Base-by-base conservation (phyloP, 2,329 filamentous ascomycete genomes). In the Orbilia oligospora region DNA sequence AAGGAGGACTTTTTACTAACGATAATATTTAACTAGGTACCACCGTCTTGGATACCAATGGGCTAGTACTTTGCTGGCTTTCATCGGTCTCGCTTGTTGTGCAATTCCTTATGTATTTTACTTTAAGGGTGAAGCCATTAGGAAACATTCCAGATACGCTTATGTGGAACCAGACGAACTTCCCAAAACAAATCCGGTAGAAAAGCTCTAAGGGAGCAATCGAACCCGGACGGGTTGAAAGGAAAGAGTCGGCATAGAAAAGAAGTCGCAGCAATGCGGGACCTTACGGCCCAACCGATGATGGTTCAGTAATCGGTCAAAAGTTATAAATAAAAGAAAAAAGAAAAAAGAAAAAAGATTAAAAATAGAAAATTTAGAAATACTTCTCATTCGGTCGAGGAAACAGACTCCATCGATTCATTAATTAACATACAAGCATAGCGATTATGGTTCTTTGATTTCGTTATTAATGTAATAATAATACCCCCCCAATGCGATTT, bases 41-140 rank as follows among this genome's bases (percentile, higher is more conserved):
- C 84, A 87, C 58, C 87, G 90, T 1, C 86, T 95, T 14, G 90
- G 90, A 8, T 87, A 93, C 84, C 90, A 93, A 83, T 95, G 93
- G 92, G 93, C 93, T 0, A 90, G 89, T 63, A 88, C 88, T 0
- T 86, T 96, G 9, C 85, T 96, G 8, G 92, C 88, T 0, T 94
- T 94, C 81, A 87, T 97, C 81, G 89, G 88, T 16, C 85, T 97
- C 5, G 91, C 89, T 0, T 97, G 93, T 85, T 97, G 93, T 83
- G 89, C 87, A 0, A 97, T 97, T 81, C 93, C 93, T 0, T 97
- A 91, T 83, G 84, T 93, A 27, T 97, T 97, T 85, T 97, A 91
- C 87, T 89, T 87, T 82, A 93, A 89, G 81, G 93, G 93, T 2
- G 92, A 90, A 16, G 83, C 84, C 4, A 97, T 97, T 81, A 87